A percentile compares a stretch with the other conserved stretches of the same genome.
Conservation (phyloP, 352 stramenopile genomes). For the Salisapilia sapeloensis region DNA sequence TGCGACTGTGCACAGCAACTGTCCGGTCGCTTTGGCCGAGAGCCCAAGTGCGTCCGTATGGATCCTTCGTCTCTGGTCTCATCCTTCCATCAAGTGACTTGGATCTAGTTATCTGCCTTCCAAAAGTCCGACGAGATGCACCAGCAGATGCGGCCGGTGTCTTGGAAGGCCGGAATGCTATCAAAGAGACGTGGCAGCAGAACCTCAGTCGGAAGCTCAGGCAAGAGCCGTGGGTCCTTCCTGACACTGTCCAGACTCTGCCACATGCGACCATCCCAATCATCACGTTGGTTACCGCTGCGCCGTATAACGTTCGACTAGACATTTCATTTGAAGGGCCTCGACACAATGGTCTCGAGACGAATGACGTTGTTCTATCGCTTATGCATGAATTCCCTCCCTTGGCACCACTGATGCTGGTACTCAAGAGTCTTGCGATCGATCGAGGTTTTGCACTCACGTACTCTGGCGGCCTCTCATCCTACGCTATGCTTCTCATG, state of each 20-base stretch:
- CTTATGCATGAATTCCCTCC: constrained; percentile 89
- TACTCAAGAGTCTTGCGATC: constrained; percentile 91
- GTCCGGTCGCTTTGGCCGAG: constrained; percentile 87
- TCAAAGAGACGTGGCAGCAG: constrained; percentile 97
- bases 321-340: constrained; percentile 96
- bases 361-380: constrained; percentile 86
- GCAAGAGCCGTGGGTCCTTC: constrained; percentile 83
- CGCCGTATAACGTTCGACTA: constrained; percentile 71
- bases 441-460: constrained; percentile 88
- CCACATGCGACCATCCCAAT: constrained; percentile 94
- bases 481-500: constrained; percentile 92
- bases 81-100: constrained; percentile 94
- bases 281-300: constrained; percentile 86
- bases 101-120: constrained; percentile 95
- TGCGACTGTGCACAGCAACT: constrained; percentile 59
- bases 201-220: constrained; percentile 91
- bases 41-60: constrained; percentile 93
- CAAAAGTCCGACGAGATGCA: constrained; percentile 90
- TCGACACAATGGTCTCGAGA: constrained; percentile 90
- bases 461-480: constrained; percentile 94
- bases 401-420: constrained; percentile 89
- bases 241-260: constrained; percentile 92
- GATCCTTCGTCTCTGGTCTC: constrained; percentile 91
- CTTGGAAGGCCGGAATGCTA: constrained; percentile 95
- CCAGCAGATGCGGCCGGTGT: constrained; percentile 89